Base-by-base conservation (phyloP, 306 rosid genomes). In the Vachellia pachyceras region DNA sequence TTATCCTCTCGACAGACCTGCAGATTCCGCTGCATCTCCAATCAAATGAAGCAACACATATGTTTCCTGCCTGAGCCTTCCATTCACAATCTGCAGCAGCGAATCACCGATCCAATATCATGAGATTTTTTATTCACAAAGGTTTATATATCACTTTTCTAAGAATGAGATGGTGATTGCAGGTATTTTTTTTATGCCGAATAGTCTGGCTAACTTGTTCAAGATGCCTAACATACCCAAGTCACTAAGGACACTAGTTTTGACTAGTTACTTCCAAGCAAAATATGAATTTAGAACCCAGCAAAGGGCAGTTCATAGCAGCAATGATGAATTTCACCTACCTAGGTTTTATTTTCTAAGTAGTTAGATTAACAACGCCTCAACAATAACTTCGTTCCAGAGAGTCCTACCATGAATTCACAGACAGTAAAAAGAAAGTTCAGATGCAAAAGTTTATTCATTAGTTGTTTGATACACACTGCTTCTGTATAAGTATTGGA, bases 11-110 rank as follows among this genome's bases (percentile, higher is more conserved):
- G 35, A 79, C 89, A 18, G 98, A 87, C 64, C 80, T 89, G 90
- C 98, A 95, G 69, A 95, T 87, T 71, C 98, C 98, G 3, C 98
- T 95, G 94, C 98, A 95, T 87, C 69, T 87, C 97, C 98, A 95
- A 82, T 95, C 98, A 72, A 92, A 95, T 9, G 98, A 86, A 84
- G 95, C 97, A 23, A 85, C 91, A 17, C 98, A 95, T 4, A 72
- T 67, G 69, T 86, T 83, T 75, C 94, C 97, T 2, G 91, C 86
- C 84, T 82, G 84, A 13, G 91, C 91, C 87, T 91, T 92, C 94
- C 90, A 87, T 82, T 91, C 94, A 35, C 98, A 94, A 83, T 92
- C 98, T 94, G 87, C 85, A 82, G 41, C 8, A 78, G 44, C 73
- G 13, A 69, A 37, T 47, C 36, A 29, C 54, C 39, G 40, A 29